Evolutionary conservation across 805 yeast species (phyloP).

Genomic region (Yarrowia sp.): DNA sequence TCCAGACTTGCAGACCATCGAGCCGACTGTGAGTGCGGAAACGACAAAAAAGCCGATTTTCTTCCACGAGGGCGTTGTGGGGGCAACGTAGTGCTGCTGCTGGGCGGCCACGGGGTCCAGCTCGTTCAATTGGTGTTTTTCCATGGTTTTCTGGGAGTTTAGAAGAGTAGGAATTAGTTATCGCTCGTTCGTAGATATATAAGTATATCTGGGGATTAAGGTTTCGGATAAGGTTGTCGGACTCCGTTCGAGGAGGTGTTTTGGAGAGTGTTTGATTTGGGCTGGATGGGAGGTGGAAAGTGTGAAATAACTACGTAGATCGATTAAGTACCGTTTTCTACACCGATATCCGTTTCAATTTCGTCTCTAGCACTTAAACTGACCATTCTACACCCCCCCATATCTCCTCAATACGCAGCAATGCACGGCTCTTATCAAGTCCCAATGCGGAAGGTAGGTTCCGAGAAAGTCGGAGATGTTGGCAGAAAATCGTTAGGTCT

Average conservation of each 20-base stretch:
- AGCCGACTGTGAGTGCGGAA: slow-evolving; percentile 2
- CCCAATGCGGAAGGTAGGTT: slow-evolving; percentile 1
- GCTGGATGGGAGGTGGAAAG: background rate
- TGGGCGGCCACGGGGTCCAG: background rate
- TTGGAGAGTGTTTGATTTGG: too few relatives aligned
- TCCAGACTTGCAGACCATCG: slow-evolving; percentile 2
- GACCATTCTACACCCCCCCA: background rate
- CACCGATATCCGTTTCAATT: too few relatives aligned
- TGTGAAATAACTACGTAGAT: too few relatives aligned
- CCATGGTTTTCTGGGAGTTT: background rate
- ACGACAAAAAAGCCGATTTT: background rate
- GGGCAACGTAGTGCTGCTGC: background rate
- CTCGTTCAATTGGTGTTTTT: slow-evolving; percentile 14
- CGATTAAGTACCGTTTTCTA: too few relatives aligned
- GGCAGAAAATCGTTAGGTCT: too few relatives aligned
- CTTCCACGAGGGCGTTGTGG: slow-evolving; percentile 7
- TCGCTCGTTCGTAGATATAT: background rate
- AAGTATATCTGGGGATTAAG: background rate
- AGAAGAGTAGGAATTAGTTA: background rate
- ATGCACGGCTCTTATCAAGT: slow-evolving; percentile 10
- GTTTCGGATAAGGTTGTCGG: background rate
- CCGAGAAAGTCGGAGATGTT: slow-evolving; percentile 3
- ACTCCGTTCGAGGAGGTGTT: too few relatives aligned
- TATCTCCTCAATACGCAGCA: background rate
- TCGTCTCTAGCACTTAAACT: background rate